Evolutionary conservation across 768 basidiomycete genomes (phyloP).

Genomic region (Suillus variegatus): DNA sequence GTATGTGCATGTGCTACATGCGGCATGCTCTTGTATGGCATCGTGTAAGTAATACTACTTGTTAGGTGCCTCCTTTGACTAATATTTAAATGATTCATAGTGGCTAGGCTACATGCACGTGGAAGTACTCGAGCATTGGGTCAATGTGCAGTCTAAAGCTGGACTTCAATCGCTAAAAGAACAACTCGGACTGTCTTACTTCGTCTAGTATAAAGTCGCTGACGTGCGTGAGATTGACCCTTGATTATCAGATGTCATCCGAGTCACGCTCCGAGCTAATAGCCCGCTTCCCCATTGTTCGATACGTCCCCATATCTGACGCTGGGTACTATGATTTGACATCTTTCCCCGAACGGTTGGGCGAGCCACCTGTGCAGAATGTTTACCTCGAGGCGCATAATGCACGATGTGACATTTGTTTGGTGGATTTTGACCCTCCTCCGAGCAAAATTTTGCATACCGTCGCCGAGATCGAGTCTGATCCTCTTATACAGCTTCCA

Average conservation of each 20-base stretch:
- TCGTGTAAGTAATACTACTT: too few species aligned
- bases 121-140: not conserved
- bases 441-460: not conserved
- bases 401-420: constrained; percentile 7
- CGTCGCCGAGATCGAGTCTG: not conserved
- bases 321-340: not conserved
- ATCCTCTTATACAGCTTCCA: constrained; percentile 9
- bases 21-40: too few species aligned
- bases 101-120: not conserved
- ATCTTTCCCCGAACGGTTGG: not conserved
- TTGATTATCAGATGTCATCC: not conserved
- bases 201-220: not conserved
- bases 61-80: too few species aligned
- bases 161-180: not conserved
- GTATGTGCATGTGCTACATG: too few species aligned
- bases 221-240: not conserved
- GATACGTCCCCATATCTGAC: constrained; percentile 6
- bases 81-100: too few species aligned
- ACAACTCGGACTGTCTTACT: not conserved
- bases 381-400: constrained; percentile 9
- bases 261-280: not conserved
- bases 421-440: constrained; percentile 8
- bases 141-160: not conserved
- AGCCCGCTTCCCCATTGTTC: constrained; percentile 7
- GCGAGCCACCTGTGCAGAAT: constrained; percentile 1